A percentile compares a stretch with the other conserved stretches of the same genome.
phyloP scores from a whole-genome alignment of 495 filamentous ascomycete species.

The Talaromyces liani region DNA sequence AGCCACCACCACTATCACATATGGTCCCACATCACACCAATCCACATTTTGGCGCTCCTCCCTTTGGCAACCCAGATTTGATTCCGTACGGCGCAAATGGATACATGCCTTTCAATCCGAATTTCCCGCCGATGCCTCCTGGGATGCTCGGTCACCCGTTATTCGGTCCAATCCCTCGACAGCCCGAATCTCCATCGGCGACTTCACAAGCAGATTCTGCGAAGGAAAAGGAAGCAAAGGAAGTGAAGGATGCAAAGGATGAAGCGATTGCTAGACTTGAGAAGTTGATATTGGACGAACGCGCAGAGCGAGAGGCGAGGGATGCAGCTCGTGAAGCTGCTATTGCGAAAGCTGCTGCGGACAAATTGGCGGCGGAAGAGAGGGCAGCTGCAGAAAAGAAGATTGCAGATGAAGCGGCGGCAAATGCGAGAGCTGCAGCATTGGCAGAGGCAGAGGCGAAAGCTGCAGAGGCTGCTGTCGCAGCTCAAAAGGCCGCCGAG shows the following conservation, averaged over 20 bases:
- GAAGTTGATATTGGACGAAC: constrained; percentile 43
- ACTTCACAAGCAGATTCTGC: constrained; percentile 24
- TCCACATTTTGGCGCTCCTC: constrained; percentile 28
- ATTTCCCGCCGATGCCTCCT: constrained; percentile 29
- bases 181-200: constrained; percentile 28
- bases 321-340: constrained; percentile 37
- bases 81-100: constrained; percentile 36
- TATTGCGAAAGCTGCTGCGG: constrained; percentile 40
- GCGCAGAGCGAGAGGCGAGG: constrained; percentile 33
- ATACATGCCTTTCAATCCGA: constrained; percentile 37
- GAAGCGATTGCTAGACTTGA: constrained; percentile 47
- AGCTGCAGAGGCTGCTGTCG: constrained; percentile 34
- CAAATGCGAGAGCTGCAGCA: constrained; percentile 22
- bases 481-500: constrained; percentile 42
- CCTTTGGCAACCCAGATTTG: constrained; percentile 36
- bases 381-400: constrained; percentile 33
- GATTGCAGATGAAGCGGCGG: constrained; percentile 32
- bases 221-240: constrained; percentile 14
- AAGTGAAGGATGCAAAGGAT: constrained; percentile 22
- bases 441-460: constrained; percentile 43
- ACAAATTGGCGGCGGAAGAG: constrained; percentile 44
- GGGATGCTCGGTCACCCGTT: constrained; percentile 32
- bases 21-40: constrained; percentile 22
- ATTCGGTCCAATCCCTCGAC: constrained; percentile 26
- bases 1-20: constrained; percentile 22